These are phyloP conservation scores for Phytopythium delawarense DNA, from an alignment of 352 stramenopile genomes.

Conservation along the genomic window DNA sequence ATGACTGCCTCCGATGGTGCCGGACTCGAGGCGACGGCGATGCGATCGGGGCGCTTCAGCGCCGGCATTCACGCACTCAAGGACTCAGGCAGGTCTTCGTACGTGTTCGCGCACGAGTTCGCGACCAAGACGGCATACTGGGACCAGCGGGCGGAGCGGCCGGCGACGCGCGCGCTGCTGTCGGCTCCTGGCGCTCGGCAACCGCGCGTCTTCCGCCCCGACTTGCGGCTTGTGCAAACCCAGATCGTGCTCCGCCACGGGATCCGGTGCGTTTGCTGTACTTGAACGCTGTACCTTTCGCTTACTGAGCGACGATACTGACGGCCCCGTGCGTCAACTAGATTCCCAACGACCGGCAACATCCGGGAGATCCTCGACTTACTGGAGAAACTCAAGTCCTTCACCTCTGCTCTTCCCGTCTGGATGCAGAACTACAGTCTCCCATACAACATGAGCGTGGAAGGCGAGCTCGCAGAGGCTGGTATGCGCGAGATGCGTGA, in stretches of 20 bases:
- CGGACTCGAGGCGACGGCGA: background rate
- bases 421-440: constrained; percentile 67
- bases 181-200: background rate
- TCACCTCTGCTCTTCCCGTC: constrained; percentile 25
- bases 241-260: constrained; percentile 62
- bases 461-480: constrained; percentile 32
- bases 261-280: constrained; percentile 26
- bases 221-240: constrained; percentile 51
- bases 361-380: constrained; percentile 47
- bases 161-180: constrained; percentile 7
- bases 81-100: background rate
- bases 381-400: constrained; percentile 35
- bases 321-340: constrained; percentile 5
- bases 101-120: constrained; percentile 32
- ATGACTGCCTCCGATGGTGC: background rate
- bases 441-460: constrained; percentile 55
- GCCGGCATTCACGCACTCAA: background rate
- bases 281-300: background rate
- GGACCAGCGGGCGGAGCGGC: constrained; percentile 22
- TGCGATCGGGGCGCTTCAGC: background rate
- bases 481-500: constrained; percentile 36
- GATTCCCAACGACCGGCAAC: constrained; percentile 51
- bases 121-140: constrained; percentile 57
- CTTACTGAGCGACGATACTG: constrained; percentile 22
- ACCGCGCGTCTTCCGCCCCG: constrained; percentile 9